Conservation (phyloP, 2,329 filamentous ascomycete genomes). For the Falciphora oryzae region DNA sequence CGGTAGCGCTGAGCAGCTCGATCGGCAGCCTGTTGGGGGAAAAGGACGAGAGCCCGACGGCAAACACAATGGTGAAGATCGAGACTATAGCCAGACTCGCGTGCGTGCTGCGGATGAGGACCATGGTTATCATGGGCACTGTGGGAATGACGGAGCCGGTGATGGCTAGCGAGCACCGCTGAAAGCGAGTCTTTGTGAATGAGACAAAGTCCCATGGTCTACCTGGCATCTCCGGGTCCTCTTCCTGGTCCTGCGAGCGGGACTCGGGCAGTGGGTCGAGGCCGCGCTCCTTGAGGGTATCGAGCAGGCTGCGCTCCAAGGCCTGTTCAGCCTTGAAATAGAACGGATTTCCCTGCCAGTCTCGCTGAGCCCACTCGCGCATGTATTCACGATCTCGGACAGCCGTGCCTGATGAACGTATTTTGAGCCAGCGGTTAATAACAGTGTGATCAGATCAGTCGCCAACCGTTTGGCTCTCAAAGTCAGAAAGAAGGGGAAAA, state of each 20-base stretch:
- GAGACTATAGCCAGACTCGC: not conserved
- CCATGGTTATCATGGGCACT: not conserved
- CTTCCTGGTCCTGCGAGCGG: not conserved
- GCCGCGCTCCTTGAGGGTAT: not conserved
- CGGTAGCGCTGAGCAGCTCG: not conserved
- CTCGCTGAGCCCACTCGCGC: not conserved
- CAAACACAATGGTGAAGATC: not conserved
- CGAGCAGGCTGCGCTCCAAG: not conserved
- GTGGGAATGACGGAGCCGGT: not conserved
- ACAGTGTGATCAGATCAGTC: too few relatives aligned
- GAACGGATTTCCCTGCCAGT: not conserved
- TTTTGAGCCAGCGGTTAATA: too few relatives aligned
- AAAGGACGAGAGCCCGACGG: not conserved
- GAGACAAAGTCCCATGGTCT: not conserved
- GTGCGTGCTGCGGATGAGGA: not conserved
- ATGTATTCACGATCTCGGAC: not conserved
- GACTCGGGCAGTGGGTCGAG: not conserved
- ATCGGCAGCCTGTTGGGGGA: slow-evolving; percentile 9
- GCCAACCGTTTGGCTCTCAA: too few relatives aligned
- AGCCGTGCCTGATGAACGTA: not conserved
- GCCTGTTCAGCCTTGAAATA: not conserved
- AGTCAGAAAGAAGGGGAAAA: too few relatives aligned
- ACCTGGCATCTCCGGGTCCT: not conserved
- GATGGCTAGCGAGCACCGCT: not conserved
- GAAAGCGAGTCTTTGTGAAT: not conserved